A percentile compares a stretch with the other conserved stretches of the same genome.
Conservation (phyloP, 345 rosid species). For the Salix suchowensis region DNA sequence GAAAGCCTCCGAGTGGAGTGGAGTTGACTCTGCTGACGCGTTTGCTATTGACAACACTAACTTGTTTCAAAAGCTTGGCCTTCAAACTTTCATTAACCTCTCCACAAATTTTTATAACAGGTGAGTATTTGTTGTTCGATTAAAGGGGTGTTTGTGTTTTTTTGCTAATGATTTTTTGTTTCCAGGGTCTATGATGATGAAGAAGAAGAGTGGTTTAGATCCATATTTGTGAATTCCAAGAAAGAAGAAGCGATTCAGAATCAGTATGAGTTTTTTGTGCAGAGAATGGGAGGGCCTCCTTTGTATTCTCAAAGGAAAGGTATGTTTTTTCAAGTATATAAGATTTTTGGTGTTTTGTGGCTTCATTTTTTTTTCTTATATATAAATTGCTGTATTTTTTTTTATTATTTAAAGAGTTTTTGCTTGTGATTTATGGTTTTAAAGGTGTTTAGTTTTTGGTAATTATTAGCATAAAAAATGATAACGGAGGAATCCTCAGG, state of each 20-base stretch:
- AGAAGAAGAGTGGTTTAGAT: constrained; percentile 82
- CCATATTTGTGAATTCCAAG: constrained; percentile 60
- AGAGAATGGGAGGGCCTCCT: constrained; percentile 94
- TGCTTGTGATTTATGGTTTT: background rate
- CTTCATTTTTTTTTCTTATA: background rate
- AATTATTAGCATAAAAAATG: background rate
- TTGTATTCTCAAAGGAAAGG: constrained; percentile 82
- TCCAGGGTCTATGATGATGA: constrained; percentile 80
- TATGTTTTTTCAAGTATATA: background rate
- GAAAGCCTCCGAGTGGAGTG: constrained; percentile 83
- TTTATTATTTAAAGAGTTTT: background rate
- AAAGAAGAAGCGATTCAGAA: constrained; percentile 90
- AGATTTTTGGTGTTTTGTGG: background rate
- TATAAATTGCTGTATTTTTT: background rate
- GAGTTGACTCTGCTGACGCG: constrained; percentile 65
- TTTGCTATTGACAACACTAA: constrained; percentile 75
- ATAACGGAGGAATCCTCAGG: background rate
- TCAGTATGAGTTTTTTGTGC: constrained; percentile 87
- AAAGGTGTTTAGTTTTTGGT: background rate
- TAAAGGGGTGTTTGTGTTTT: background rate
- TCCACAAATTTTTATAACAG: constrained; percentile 91
- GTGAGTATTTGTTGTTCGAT: constrained; percentile 18
- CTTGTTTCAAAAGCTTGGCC: constrained; percentile 72
- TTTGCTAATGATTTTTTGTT: background rate
- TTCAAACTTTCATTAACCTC: constrained; percentile 69